These are phyloP conservation scores for Ichthyophthirius multifiliis DNA, from an alignment of 169 alveolate genomes.

Conservation along the genomic window DNA sequence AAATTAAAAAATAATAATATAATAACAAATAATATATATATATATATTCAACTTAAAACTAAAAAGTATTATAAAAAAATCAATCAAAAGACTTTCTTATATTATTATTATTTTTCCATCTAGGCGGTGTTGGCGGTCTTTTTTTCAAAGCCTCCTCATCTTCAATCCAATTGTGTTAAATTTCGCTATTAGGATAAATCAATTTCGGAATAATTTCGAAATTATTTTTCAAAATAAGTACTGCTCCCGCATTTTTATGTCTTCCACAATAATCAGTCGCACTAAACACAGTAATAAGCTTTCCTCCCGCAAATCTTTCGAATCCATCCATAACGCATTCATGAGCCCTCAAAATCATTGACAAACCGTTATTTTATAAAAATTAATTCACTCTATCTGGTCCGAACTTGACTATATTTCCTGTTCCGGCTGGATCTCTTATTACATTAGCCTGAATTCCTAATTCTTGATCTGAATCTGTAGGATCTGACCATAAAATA, in stretches of 20 bases:
- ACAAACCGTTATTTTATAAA: slow-evolving; percentile 77
- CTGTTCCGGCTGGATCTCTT: slow-evolving; percentile 99
- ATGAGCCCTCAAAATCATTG: slow-evolving; percentile 95
- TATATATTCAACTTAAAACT: no score
- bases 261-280: slow-evolving; percentile 99
- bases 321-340: slow-evolving; percentile 99
- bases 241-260: slow-evolving; percentile 99
- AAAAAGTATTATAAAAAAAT: neutral
- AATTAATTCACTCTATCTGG: slow-evolving; percentile 87
- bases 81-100: slow-evolving; percentile 36
- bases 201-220: slow-evolving; percentile 97
- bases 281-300: slow-evolving; percentile 95
- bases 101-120: slow-evolving; percentile 52
- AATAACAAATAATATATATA: no score
- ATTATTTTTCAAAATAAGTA: slow-evolving; percentile 94
- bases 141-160: slow-evolving; percentile 77
- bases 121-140: slow-evolving; percentile 86
- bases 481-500: slow-evolving; percentile 92
- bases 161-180: slow-evolving; percentile 74
- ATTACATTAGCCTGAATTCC: slow-evolving; percentile 98
- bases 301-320: slow-evolving; percentile 99
- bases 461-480: slow-evolving; percentile 96
- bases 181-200: slow-evolving; percentile 91
- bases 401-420: slow-evolving; percentile 98
- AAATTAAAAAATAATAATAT: no score